Evolutionary conservation across 495 filamentous ascomycete genomes (phyloP), one percentile per base, ranked within the genome.

Genomic region (Podospora comata): DNA sequence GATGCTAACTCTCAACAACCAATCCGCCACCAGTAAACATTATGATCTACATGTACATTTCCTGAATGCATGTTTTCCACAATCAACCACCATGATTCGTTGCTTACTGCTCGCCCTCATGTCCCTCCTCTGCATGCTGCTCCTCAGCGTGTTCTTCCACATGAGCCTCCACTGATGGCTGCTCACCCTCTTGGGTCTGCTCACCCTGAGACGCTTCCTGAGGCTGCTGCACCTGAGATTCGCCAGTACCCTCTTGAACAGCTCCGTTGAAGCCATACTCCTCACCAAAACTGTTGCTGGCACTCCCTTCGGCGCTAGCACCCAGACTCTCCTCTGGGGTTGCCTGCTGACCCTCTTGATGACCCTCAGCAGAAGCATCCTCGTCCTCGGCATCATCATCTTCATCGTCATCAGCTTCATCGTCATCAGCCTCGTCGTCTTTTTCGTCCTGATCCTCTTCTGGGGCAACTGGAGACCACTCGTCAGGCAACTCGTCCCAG

Each of bases 391-490:
- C 32, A 39, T 48, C 59, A 16, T 67, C 65, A 26, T 48, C 56
- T n/a, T 67, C 65, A 11, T 62, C 65, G 4, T 67, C 39, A 53
- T 67, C 34, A 23, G 56, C 32, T 48, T 67, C 65, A 3, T 59
- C 66, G 32, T 59, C 44, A 28, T 44, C 32, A 32, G 4, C 53
- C 4, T 48, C 62, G 18, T 44, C 67, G 23, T 27, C 67, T 16
- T 62, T 56, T 5, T 34, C 34, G 18, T 59, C 56, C 2, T 48
- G 32, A 32, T 65, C 62, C 27, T 32, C 65, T 13, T 18, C 28
- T 7, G 19, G n/a, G 5, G n/a, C 39, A 64, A 26, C 18, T 20
- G 4, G 18, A n/a, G 48, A 26, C 11, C 55, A 26, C 13, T 57
- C 59, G 3, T 63, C 27, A 48, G 28, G 26, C 27, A 34, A n/a